These are phyloP conservation scores for Penicillium salamii DNA, from an alignment of 495 filamentous ascomycete species.

Conservation along the genomic window DNA sequence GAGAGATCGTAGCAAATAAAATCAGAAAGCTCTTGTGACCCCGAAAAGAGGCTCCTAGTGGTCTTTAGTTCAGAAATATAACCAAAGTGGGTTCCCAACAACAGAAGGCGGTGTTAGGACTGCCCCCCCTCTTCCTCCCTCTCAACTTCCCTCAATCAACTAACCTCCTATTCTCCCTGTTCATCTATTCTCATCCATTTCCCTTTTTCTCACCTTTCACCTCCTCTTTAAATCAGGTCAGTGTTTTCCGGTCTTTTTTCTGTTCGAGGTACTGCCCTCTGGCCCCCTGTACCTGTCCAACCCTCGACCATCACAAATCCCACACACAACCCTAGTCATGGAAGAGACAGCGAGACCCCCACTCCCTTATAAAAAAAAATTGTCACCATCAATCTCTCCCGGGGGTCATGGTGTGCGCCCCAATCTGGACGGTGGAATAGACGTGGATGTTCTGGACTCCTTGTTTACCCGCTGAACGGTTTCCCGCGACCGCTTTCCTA, in stretches of 20 bases:
- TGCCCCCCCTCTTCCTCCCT: conserved; percentile 26
- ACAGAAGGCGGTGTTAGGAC: conserved; percentile 13
- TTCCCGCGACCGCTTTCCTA: conserved; percentile 27
- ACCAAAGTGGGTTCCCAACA: conserved; percentile 28
- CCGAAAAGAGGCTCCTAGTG: not conserved
- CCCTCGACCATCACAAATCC: conserved; percentile 16
- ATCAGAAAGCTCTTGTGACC: not conserved
- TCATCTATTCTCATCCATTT: conserved; percentile 12
- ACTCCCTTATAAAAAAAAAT: conserved; percentile 1
- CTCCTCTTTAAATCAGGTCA: conserved; percentile 24
- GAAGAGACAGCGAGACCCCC: not conserved
- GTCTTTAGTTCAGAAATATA: not conserved
- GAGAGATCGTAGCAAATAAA: not conserved
- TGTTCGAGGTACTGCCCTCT: conserved; percentile 14
- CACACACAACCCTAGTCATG: conserved; percentile 3
- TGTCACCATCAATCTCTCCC: too few species aligned
- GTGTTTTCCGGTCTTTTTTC: conserved; percentile 17
- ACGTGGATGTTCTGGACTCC: conserved; percentile 7
- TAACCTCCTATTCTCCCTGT: conserved; percentile 6
- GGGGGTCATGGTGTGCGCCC: conserved; percentile 6
- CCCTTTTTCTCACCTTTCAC: conserved; percentile 16
- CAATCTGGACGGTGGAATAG: not conserved
- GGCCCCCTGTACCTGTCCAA: conserved; percentile 6
- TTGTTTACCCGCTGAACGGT: conserved; percentile 24
- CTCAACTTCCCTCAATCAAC: conserved; percentile 16